Percentiles rank a stretch among this genome's conserved stretches.
Evolutionary conservation across 805 yeast genomes (phyloP).

Genomic region (Lipomyces mesembrius): DNA sequence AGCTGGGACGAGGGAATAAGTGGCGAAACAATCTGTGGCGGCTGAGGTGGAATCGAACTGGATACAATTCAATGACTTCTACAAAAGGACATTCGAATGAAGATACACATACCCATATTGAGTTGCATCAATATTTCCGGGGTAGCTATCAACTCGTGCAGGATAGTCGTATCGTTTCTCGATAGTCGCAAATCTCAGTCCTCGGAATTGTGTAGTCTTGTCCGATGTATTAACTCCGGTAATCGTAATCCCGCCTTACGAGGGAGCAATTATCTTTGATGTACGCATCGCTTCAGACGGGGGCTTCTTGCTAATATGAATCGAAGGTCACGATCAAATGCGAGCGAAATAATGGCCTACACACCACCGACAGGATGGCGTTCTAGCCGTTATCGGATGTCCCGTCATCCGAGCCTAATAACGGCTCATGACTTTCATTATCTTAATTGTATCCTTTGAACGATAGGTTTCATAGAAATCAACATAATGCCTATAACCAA

Average conservation of each 20-base stretch:
- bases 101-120: conserved; percentile 24
- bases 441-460: too few species aligned
- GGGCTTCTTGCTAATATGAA: too few species aligned
- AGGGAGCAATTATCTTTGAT: conserved; percentile 21
- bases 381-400: too few species aligned
- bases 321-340: too few species aligned
- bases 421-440: too few species aligned
- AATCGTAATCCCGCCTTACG: conserved; percentile 30
- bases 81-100: neutral
- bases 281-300: neutral
- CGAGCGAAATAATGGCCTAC: too few species aligned
- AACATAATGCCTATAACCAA: too few species aligned
- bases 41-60: conserved; percentile 36
- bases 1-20: conserved; percentile 28
- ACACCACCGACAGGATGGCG: too few species aligned
- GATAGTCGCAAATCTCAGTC: conserved; percentile 25
- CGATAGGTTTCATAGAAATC: too few species aligned
- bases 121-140: conserved; percentile 30
- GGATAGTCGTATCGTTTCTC: conserved; percentile 34
- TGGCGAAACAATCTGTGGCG: conserved; percentile 15
- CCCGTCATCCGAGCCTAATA: too few species aligned
- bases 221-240: conserved; percentile 24
- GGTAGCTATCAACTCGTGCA: conserved; percentile 18
- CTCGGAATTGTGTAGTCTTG: conserved; percentile 27
- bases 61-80: neutral